Evolutionary conservation across 805 yeast genomes (phyloP).

Genomic region (Sungouiozyma intestinalis): DNA sequence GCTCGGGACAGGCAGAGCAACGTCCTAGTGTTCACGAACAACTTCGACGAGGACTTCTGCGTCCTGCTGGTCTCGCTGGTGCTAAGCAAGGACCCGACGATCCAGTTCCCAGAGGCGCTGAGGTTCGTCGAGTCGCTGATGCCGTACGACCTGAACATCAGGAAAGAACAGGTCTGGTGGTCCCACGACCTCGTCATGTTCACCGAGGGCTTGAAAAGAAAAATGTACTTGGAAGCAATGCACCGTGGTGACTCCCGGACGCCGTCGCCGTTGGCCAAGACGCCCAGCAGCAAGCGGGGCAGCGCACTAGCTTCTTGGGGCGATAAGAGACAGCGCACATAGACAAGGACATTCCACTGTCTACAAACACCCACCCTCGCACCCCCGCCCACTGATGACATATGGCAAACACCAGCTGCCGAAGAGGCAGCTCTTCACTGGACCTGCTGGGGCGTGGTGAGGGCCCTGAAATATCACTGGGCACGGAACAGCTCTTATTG

Average conservation of each 20-base stretch:
- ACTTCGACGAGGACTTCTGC: background rate
- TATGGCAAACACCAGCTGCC: too few relatives aligned
- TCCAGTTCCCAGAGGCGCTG: background rate
- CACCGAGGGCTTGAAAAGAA: background rate
- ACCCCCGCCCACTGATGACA: too few relatives aligned
- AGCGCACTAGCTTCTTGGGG: background rate
- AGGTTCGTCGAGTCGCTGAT: background rate
- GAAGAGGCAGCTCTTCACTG: too few relatives aligned
- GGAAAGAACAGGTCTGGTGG: background rate
- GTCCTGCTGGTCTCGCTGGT: background rate
- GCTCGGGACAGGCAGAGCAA: background rate
- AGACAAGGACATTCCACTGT: too few relatives aligned
- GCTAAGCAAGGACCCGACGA: background rate
- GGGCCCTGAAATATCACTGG: too few relatives aligned
- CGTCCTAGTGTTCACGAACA: background rate
- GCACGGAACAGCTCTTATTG: background rate
- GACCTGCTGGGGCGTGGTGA: too few relatives aligned
- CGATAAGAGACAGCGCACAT: background rate
- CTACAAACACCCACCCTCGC: too few relatives aligned
- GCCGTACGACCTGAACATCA: background rate
- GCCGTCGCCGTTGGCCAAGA: background rate
- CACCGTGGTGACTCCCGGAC: background rate
- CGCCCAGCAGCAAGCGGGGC: background rate
- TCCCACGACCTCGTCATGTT: background rate
- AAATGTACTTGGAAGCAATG: background rate